Evolutionary conservation across 2,329 filamentous ascomycete genomes (phyloP), one percentile per base, ranked within the genome.

Genomic region (Didymella glomerata): DNA sequence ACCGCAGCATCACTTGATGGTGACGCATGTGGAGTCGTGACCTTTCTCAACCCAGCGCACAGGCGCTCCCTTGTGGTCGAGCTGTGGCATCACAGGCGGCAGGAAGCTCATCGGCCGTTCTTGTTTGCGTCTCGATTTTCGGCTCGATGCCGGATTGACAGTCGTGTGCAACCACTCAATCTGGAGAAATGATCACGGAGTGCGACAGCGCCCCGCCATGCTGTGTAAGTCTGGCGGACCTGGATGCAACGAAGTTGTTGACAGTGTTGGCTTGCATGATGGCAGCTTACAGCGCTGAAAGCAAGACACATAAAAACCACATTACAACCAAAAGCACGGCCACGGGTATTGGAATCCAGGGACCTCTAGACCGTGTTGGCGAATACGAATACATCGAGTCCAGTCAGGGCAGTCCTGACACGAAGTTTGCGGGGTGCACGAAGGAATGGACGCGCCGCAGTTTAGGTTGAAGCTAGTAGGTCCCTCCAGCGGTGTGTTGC

Each of bases 101-200:
- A 60, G 45, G 54, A 56, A 49, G 62, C 60, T 56, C 60, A 47
- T 62, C 51, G 62, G 46, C 61, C 41, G 34, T 38, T 56, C 48
- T 53, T 61, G 44, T 53, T 48, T 61, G 48, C 62, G 60, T 53
- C 52, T 46, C 32, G n/a, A 20, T 20, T 27, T 57, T 67, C 63
- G 65, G 63, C 60, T 56, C 42, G 53, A 46, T 61, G 27, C 64
- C 64, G 64, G 52, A 54, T 50, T 48, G 48, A 60, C 44, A 56
- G 54, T 62, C 54, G 57, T 60, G 65, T 65, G 62, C 63, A 47
- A 65, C 60, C 34, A 48, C 28, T 22, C 46, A 40, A 59, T 54
- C 50, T 54, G 50, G 50, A 54, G 50, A 54, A 45, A 16, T 48
- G 56, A 42, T 59, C 50, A 58, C 49, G 28, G 56, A 54, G 56